A percentile compares a stretch with the other conserved stretches of the same genome.
phyloP scores from a whole-genome alignment of 352 stramenopile genomes.

The Phytopythium boreale region DNA sequence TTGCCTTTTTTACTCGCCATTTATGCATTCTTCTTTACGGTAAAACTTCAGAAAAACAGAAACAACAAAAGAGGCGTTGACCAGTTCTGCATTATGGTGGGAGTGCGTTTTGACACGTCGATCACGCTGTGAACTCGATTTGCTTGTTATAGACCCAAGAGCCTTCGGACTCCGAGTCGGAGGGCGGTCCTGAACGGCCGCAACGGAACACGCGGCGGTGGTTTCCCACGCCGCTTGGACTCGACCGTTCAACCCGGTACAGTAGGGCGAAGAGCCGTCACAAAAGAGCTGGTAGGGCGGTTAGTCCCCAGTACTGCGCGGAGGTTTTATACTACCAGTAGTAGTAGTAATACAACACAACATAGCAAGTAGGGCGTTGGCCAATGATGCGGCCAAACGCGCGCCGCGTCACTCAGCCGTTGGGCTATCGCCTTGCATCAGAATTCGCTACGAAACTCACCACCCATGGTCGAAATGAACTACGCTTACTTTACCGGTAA shows the following conservation, averaged over 20 bases:
- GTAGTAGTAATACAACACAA: too few species aligned
- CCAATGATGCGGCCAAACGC: background rate
- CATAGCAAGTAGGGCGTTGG: too few species aligned
- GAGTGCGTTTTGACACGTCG: background rate
- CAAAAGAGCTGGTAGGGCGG: too few species aligned
- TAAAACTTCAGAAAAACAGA: background rate
- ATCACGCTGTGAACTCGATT: too few species aligned
- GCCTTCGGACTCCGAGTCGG: too few species aligned
- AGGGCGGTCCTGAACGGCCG: too few species aligned
- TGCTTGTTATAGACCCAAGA: too few species aligned
- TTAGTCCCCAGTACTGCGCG: too few species aligned
- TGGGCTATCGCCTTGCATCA: background rate
- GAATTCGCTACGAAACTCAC: background rate
- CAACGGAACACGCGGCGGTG: background rate
- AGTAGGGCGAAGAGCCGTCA: too few species aligned
- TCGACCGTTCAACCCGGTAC: background rate
- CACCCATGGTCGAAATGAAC: background rate
- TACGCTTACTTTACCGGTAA: too few species aligned
- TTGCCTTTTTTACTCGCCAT: too few species aligned
- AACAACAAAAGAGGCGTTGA: background rate
- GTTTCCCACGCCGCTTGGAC: background rate
- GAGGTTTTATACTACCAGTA: too few species aligned
- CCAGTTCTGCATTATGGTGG: background rate
- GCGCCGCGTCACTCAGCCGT: background rate
- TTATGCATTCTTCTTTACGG: conserved; percentile 1